Base-by-base conservation (phyloP, 2,329 filamentous ascomycete genomes). In the Fonsecaea multimorphosa region DNA sequence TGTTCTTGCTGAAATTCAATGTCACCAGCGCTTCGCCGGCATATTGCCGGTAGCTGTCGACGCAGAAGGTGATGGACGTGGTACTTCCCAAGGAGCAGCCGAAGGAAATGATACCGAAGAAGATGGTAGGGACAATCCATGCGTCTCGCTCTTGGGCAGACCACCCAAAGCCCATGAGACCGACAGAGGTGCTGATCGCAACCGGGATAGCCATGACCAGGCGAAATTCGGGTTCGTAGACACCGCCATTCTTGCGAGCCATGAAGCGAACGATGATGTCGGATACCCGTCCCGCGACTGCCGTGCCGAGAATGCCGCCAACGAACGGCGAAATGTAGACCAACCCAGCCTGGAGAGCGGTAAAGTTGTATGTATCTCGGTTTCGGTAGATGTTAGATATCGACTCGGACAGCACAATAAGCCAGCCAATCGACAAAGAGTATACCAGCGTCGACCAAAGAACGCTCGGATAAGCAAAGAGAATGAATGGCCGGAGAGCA, bases 161-260 rank as follows among this genome's bases (percentile, higher is more conserved):
- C 95, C 94, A 98, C n/a, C 94, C 94, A 74, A 95, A 98, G 1
- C 93, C 94, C 88, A 97, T 96, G 16, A 98, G 85, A 0, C 95
- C 95, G 34, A 94, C 87, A 1, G 89, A 87, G 0, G 93, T 97
- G 2, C 88, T 87, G 61, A 97, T 73, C 0, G 89, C 82, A 34
- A 97, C 89, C 0, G 93, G 94, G 2, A 89, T 78, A 0, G 88
- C 91, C 94, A 98, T 97, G 51, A 96, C 85, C 0, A 97, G 85
- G 6, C 93, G 87, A 74, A 96, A 98, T 77, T 98, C 94, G 0
- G 94, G 94, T 77, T 98, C 94, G 76, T 97, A 98, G 2, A 98
- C 82, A 1, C 94, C 94, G n/a, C 91, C 92, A 72, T 98, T 98
- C 31, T 89, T 88, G 38, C 89, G 86, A 1, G 92, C 85, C 90